Evolutionary conservation across 192 early-diverging fungal genomes (phyloP).

Genomic region (Backusella mclennaniae): DNA sequence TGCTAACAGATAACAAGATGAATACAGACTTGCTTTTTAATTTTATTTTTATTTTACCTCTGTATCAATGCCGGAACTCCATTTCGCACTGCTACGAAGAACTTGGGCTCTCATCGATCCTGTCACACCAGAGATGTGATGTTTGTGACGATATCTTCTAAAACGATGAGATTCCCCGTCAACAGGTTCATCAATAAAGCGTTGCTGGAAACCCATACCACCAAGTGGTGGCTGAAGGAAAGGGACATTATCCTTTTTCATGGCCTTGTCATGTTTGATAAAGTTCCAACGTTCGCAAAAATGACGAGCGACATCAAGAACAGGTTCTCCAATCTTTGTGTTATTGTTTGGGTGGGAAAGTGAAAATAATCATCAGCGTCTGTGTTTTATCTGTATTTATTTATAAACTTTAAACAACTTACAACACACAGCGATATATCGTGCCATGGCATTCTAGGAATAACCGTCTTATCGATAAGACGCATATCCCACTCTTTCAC

Average conservation of each 20-base stretch:
- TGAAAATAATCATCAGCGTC: not conserved
- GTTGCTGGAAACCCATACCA: constrained; percentile 25
- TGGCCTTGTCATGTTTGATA: constrained; percentile 71
- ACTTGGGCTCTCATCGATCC: constrained; percentile 66
- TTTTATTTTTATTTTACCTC: constrained; percentile 36
- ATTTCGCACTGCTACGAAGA: constrained; percentile 63
- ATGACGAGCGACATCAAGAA: constrained; percentile 78
- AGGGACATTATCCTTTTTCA: constrained; percentile 53
- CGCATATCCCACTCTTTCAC: constrained; percentile 50
- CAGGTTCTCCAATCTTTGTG: constrained; percentile 65
- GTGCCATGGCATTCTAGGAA: constrained; percentile 87
- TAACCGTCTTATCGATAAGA: constrained; percentile 43
- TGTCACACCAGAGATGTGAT: constrained; percentile 42
- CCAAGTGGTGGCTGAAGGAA: constrained; percentile 58
- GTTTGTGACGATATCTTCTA: constrained; percentile 38
- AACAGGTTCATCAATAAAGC: constrained; percentile 14
- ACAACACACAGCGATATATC: constrained; percentile 76
- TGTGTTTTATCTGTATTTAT: not conserved
- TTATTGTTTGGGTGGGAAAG: not conserved
- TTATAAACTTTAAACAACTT: constrained; percentile 19
- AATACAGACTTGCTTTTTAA: not conserved
- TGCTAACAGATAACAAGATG: constrained; percentile 25
- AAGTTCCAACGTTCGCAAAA: constrained; percentile 91
- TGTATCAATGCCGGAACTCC: constrained; percentile 62
- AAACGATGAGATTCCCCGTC: constrained; percentile 56